Percentiles rank a stretch among this genome's conserved stretches.
Conservation (phyloP, 1,284 basidiomycete genomes). For the Cystobasidium sp. region DNA sequence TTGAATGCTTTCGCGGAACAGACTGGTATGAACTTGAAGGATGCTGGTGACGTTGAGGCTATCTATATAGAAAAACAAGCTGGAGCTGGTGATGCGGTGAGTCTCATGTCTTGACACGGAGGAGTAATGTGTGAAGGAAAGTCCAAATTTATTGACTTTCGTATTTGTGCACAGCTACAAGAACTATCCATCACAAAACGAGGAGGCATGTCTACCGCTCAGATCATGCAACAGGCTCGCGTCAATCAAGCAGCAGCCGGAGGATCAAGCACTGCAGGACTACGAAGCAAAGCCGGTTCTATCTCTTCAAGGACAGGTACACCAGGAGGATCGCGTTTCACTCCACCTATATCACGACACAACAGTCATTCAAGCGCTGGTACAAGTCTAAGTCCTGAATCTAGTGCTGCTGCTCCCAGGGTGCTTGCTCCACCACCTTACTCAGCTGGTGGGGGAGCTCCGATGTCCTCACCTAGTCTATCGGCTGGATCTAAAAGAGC, state of each 20-base stretch:
- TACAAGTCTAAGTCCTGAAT: slow-evolving; percentile 16
- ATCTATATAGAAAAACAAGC: slow-evolving; percentile 79
- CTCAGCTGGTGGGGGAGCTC: slow-evolving; percentile 55
- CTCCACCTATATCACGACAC: slow-evolving; percentile 55
- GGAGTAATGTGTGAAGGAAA: background rate
- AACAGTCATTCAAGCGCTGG: slow-evolving; percentile 12
- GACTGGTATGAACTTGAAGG: slow-evolving; percentile 73
- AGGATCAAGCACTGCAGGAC: background rate
- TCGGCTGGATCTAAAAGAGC: slow-evolving; percentile 66
- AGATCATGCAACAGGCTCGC: slow-evolving; percentile 28
- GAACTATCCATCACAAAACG: slow-evolving; percentile 68
- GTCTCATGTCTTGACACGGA: background rate
- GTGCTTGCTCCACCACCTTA: slow-evolving; percentile 53
- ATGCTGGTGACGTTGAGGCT: slow-evolving; percentile 69
- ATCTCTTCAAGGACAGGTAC: slow-evolving; percentile 52
- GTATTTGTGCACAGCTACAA: slow-evolving; percentile 44
- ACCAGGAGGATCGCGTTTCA: slow-evolving; percentile 60
- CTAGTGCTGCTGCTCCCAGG: slow-evolving; percentile 12
- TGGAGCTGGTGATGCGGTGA: slow-evolving; percentile 73
- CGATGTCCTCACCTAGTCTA: slow-evolving; percentile 57
- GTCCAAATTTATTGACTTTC: background rate
- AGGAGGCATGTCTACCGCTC: slow-evolving; percentile 40
- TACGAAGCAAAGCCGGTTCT: slow-evolving; percentile 45
- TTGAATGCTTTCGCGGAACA: slow-evolving; percentile 79
- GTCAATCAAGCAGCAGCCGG: slow-evolving; percentile 36